phyloP scores from a whole-genome alignment of 306 rosid species.

The Amphicarpaea edgeworthii region DNA sequence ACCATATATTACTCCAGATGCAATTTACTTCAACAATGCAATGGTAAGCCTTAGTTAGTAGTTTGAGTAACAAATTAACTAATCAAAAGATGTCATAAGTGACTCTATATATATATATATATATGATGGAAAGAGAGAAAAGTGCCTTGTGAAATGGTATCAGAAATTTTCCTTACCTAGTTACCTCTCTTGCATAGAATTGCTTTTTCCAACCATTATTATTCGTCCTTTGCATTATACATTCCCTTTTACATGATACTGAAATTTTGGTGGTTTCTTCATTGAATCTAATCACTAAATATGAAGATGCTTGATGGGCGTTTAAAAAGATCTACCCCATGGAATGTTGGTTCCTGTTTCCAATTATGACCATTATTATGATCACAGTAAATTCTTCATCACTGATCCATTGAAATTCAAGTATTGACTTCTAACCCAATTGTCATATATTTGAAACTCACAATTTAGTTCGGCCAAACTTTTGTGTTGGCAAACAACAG shows the following conservation, averaged over 20 bases:
- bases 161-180: neutral
- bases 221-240: neutral
- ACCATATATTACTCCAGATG: too few relatives aligned
- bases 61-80: too few relatives aligned
- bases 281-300: neutral
- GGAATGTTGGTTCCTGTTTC: neutral
- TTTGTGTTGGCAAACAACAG: conserved; percentile 1
- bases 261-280: conserved; percentile 24
- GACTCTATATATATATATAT: too few relatives aligned
- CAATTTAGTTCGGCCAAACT: neutral
- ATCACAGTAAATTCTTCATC: neutral
- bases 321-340: neutral
- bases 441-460: neutral
- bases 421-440: neutral
- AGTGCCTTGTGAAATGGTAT: too few relatives aligned
- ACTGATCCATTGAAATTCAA: neutral
- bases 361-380: neutral
- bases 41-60: too few relatives aligned
- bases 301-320: neutral
- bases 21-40: too few relatives aligned
- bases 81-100: too few relatives aligned
- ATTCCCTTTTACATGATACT: neutral
- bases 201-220: conserved; percentile 15
- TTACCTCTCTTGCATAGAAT: conserved; percentile 25
- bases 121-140: too few relatives aligned